Evolutionary conservation across 805 yeast species (phyloP), one percentile per base, ranked within the genome.

Genomic region (Candida nemodendra): DNA sequence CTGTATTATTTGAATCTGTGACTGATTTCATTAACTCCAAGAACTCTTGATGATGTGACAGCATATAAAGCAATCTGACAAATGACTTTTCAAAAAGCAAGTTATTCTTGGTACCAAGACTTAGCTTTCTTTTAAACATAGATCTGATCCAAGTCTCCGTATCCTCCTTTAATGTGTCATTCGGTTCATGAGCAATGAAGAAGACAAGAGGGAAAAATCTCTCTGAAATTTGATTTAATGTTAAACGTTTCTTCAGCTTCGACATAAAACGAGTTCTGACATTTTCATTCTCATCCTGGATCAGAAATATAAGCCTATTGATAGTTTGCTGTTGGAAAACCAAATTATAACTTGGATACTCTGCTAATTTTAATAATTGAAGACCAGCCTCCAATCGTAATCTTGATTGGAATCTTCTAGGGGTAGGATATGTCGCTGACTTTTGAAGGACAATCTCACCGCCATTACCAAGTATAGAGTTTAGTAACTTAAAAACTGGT

Each of bases 101-200:
- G 17, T 71, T 71, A 38, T 64, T 66, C 11, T 32, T 38, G 31
- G 52, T 61, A 5, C 59, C 58, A 9, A 50, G 5, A 5, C 18
- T 19, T 23, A 52, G 52, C 13, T 60, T 54, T 35, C 72, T 60
- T 18, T 59, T 59, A 44, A 73, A 71, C 12, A 81, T 69, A 1
- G 91, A 81, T 31, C 71, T 69, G 4, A 86, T 70, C 96, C 96
- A 89, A 1, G 81, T 82, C 25, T 69, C 68, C 0, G 78, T 72
- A 27, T 76, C 73, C 1, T 62, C 57, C 42, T 69, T 74, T 27
- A 87, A 54, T 1, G 59, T 59, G 3, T 49, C 50, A 19, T 75
- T 72, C 0, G 95, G 91, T 53, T 89, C 97, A 53, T 77, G 79
- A 0, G 93, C 95, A 50, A 75, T 68, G 54, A 85, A 82, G 55